These are phyloP conservation scores for Microbotryomycetes sp. DNA, from an alignment of 1,284 basidiomycete species.

Conservation along the genomic window DNA sequence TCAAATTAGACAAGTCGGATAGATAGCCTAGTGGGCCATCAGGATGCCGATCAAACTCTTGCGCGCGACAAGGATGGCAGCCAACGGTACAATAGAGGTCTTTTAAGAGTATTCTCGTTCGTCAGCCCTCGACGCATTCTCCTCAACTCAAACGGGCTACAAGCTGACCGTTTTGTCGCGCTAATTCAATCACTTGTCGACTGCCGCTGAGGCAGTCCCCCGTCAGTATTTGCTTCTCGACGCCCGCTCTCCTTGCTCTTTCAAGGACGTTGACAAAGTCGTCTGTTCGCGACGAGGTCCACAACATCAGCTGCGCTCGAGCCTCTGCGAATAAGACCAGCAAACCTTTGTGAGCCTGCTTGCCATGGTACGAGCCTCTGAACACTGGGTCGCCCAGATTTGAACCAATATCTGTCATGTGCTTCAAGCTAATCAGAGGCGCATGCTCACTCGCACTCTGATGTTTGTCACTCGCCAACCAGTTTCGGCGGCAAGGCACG, in stretches of 20 bases:
- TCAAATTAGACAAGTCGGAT: conserved; percentile 52
- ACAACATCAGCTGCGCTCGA: neutral
- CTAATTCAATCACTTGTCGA: conserved; percentile 55
- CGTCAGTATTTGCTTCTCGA: conserved; percentile 72
- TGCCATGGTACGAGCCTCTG: conserved; percentile 46
- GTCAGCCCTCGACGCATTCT: too few species aligned
- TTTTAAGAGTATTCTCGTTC: too few species aligned
- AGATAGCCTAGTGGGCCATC: conserved; percentile 62
- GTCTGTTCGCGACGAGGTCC: conserved; percentile 43
- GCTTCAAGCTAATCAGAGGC: neutral
- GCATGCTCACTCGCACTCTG: too few species aligned
- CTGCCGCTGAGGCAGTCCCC: conserved; percentile 68
- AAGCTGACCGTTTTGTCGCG: conserved; percentile 51
- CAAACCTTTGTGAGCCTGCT: conserved; percentile 40
- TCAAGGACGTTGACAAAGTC: conserved; percentile 59
- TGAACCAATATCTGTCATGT: conserved; percentile 24
- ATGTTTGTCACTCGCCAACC: neutral
- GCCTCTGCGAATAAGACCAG: neutral
- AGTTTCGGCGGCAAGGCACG: neutral
- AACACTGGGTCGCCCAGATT: conserved; percentile 38
- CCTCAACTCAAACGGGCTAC: neutral
- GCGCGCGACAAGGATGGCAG: conserved; percentile 77
- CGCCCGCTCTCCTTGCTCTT: conserved; percentile 58
- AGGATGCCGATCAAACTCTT: conserved; percentile 59
- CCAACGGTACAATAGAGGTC: conserved; percentile 71